These are phyloP conservation scores for Amniculicola lignicola DNA, from an alignment of 495 filamentous ascomycete genomes.

Conservation along the genomic window DNA sequence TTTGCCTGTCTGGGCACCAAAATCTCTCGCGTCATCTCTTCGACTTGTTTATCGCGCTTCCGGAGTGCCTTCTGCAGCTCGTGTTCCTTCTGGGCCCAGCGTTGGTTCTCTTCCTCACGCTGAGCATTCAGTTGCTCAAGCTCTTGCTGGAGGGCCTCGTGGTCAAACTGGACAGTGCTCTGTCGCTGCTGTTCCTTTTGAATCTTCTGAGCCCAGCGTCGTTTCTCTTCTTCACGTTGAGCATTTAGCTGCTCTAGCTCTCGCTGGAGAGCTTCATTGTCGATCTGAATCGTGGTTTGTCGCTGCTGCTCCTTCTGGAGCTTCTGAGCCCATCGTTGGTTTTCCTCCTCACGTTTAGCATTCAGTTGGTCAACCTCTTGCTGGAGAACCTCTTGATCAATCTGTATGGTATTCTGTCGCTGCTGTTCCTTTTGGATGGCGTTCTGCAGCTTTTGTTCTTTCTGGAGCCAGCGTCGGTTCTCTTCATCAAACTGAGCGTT, in stretches of 20 bases:
- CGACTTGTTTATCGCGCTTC: slow-evolving; percentile 27
- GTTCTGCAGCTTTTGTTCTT: slow-evolving; percentile 29
- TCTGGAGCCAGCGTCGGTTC: slow-evolving; percentile 21
- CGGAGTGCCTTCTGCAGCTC: slow-evolving; percentile 29
- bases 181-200: no score
- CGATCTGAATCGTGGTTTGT: slow-evolving; percentile 26
- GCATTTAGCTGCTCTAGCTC: slow-evolving; percentile 30
- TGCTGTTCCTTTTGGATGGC: no score
- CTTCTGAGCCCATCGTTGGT: slow-evolving; percentile 16
- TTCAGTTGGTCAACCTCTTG: slow-evolving; percentile 15
- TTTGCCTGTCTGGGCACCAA: slow-evolving; percentile 21
- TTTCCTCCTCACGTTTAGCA: slow-evolving; percentile 49
- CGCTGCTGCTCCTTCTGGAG: slow-evolving; percentile 29
- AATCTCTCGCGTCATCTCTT: slow-evolving; percentile 31
- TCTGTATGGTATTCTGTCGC: no score
- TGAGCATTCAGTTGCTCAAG: slow-evolving; percentile 29
- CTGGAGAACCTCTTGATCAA: slow-evolving; percentile 28
- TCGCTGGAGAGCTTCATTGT: slow-evolving; percentile 29
- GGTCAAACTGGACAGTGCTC: slow-evolving; percentile 26
- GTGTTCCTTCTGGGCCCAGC: slow-evolving; percentile 30
- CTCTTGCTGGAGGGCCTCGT: slow-evolving; percentile 30
- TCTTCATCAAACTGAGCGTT: slow-evolving; percentile 33
- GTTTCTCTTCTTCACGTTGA: slow-evolving; percentile 30
- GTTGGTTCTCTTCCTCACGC: slow-evolving; percentile 30
- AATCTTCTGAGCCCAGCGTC: no score